These are phyloP conservation scores for Tricholoma bakamatsutake DNA, from an alignment of 768 basidiomycete genomes.

Conservation along the genomic window DNA sequence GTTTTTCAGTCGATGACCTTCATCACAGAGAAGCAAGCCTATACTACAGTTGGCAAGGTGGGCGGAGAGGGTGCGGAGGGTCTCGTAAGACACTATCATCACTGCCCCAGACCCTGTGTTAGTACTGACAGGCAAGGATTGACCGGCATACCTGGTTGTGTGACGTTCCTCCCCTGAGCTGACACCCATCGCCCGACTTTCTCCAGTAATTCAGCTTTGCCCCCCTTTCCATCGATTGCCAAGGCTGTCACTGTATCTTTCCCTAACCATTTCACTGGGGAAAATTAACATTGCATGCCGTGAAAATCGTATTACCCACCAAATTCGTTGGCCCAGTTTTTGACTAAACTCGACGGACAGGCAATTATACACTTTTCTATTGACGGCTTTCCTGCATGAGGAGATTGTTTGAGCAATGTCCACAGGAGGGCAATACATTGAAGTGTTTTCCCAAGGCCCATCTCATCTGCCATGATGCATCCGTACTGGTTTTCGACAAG, in stretches of 20 bases:
- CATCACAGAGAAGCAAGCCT: constrained; percentile 92
- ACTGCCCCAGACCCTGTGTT: constrained; percentile 40
- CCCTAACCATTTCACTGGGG: constrained; percentile 91
- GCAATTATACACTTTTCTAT: constrained; percentile 98
- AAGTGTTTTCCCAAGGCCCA: constrained; percentile 96
- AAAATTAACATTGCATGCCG: neutral
- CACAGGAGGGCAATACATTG: constrained; percentile 95
- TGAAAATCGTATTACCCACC: constrained; percentile 41
- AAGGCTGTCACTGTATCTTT: constrained; percentile 75
- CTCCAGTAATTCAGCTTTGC: constrained; percentile 72
- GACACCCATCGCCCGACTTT: constrained; percentile 87
- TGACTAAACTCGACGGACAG: constrained; percentile 94
- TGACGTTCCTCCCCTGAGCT: constrained; percentile 83
- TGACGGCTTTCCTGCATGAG: constrained; percentile 74
- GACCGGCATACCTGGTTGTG: constrained; percentile 70
- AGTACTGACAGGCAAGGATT: neutral
- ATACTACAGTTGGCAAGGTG: constrained; percentile 78
- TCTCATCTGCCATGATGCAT: constrained; percentile 99
- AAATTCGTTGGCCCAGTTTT: constrained; percentile 98
- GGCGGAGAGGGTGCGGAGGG: constrained; percentile 71
- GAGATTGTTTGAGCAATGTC: constrained; percentile 95
- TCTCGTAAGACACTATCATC: constrained; percentile 99
- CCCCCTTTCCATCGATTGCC: constrained; percentile 89
- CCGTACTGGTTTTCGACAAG: constrained; percentile 85
- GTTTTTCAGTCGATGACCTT: constrained; percentile 96